These are phyloP conservation scores for Fusarium redolens DNA, from an alignment of 2,329 filamentous ascomycete species.

Conservation along the genomic window DNA sequence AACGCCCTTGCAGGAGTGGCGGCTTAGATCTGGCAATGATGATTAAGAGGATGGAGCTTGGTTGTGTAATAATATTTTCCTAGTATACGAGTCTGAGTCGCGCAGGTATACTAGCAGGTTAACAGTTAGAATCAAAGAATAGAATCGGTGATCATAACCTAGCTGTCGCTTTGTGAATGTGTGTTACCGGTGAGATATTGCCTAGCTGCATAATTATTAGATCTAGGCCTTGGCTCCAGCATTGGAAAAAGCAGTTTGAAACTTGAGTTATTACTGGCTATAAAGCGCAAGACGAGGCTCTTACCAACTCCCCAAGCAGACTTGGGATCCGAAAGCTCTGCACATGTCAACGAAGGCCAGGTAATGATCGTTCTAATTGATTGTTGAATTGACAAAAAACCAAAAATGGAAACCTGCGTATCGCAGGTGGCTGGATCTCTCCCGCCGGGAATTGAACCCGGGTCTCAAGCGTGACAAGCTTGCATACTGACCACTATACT, in stretches of 20 bases:
- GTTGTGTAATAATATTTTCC: neutral
- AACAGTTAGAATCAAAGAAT: neutral
- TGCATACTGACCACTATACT: conserved; percentile 29
- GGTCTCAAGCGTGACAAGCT: conserved; percentile 24
- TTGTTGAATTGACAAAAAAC: neutral
- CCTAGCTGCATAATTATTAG: no score
- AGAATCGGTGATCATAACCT: neutral
- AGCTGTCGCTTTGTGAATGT: no score
- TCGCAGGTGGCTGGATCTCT: conserved; percentile 24
- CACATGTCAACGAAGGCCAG: no score
- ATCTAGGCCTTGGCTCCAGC: no score
- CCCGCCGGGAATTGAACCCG: conserved; percentile 24
- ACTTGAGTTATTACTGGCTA: no score
- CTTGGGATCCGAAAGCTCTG: no score
- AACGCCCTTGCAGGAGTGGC: conserved; percentile 9
- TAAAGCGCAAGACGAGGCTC: no score
- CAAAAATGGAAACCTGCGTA: conserved; percentile 6
- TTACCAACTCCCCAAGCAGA: no score
- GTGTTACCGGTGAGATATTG: no score
- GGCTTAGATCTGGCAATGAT: neutral
- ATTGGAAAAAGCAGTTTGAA: no score
- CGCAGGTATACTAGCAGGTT: neutral
- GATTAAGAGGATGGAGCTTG: neutral
- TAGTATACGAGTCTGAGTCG: neutral
- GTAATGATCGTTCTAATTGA: no score